phyloP scores from a whole-genome alignment of 176 grass and related monocot species.

The Eleusine indica region DNA sequence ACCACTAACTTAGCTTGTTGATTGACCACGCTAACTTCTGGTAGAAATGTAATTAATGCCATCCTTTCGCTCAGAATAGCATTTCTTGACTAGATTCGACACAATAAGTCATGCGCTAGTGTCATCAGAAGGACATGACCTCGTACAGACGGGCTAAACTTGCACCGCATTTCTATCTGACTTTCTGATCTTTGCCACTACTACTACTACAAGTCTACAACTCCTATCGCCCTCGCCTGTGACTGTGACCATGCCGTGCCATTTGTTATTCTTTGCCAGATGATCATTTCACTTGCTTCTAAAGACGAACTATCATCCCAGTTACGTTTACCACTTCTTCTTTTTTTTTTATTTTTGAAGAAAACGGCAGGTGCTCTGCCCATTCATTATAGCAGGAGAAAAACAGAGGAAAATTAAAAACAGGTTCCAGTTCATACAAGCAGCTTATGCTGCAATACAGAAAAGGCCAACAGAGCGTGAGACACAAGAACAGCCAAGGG shows the following conservation, averaged over 20 bases:
- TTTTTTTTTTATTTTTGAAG: too few species aligned
- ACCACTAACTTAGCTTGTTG: neutral
- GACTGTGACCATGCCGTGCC: neutral
- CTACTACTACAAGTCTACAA: neutral
- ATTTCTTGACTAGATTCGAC: constrained; percentile 14
- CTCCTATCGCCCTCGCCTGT: neutral
- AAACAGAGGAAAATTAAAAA: too few species aligned
- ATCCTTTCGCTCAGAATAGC: neutral
- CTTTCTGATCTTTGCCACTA: neutral
- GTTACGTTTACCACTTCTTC: neutral
- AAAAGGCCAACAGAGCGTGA: too few species aligned
- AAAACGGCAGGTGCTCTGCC: too few species aligned
- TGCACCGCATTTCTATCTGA: neutral
- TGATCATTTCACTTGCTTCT: neutral
- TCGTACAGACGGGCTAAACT: neutral
- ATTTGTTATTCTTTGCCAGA: neutral
- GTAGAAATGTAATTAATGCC: neutral
- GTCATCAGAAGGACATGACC: constrained; percentile 1
- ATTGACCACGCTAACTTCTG: neutral
- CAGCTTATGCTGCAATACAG: too few species aligned
- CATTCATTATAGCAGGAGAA: too few species aligned
- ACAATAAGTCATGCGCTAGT: neutral
- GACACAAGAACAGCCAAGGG: too few species aligned
- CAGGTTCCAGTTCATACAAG: too few species aligned
- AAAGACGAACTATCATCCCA: neutral